These are phyloP conservation scores for Gonium pectorale DNA, from an alignment of 139 green algal species.

Conservation along the genomic window DNA sequence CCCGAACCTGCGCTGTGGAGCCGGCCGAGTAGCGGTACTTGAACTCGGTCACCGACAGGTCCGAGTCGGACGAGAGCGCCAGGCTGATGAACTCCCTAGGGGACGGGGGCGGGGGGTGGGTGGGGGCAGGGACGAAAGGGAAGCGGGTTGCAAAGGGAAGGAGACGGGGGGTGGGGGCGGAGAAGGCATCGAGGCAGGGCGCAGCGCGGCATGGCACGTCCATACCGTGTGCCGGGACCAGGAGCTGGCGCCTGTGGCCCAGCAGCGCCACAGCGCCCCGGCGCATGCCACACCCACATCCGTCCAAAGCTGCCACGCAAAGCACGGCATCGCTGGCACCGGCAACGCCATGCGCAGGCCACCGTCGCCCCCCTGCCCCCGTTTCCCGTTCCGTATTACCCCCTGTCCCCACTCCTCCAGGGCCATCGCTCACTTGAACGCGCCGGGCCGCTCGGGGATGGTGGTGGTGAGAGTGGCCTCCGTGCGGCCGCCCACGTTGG, in stretches of 20 bases:
- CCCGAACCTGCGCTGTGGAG: conserved; percentile 69
- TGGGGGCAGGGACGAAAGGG: neutral
- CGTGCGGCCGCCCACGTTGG: conserved; percentile 84
- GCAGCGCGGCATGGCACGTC: no score
- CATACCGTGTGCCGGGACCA: no score
- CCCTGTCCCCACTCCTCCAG: no score
- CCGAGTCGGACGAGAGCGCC: conserved; percentile 7
- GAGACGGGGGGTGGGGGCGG: neutral
- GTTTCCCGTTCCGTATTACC: no score
- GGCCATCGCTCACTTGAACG: conserved; percentile 63
- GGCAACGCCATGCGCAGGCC: no score
- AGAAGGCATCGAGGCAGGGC: no score
- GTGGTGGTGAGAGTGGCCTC: conserved; percentile 90
- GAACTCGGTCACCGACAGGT: conserved; percentile 90
- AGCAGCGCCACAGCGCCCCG: no score
- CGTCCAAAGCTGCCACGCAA: no score
- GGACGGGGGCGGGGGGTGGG: neutral
- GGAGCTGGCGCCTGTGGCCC: no score
- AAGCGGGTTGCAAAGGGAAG: neutral
- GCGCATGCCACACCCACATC: no score
- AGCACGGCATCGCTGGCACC: no score
- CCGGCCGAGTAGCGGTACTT: conserved; percentile 91
- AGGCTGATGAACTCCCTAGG: conserved; percentile 31
- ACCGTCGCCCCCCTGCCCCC: no score
- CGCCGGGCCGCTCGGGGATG: conserved; percentile 85